phyloP scores from a whole-genome alignment of 495 filamentous ascomycete species.

The Penicillium antarcticum region DNA sequence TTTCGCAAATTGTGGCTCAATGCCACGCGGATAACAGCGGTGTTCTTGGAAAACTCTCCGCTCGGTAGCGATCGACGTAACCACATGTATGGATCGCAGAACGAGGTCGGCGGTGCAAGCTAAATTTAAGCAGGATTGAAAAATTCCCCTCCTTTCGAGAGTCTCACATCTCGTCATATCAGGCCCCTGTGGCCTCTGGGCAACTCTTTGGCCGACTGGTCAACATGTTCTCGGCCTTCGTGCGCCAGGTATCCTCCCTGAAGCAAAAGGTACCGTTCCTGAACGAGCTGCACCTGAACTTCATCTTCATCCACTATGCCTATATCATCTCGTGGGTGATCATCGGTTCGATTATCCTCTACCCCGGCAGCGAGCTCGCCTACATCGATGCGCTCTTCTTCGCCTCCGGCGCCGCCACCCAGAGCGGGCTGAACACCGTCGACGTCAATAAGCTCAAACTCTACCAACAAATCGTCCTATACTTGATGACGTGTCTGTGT shows the following conservation, averaged over 20 bases:
- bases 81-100: conserved; percentile 14
- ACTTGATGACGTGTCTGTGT: conserved; percentile 64
- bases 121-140: conserved; percentile 10
- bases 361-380: conserved; percentile 52
- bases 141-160: conserved; percentile 18
- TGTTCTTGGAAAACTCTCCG: conserved; percentile 10
- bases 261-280: conserved; percentile 33
- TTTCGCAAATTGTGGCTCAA: conserved; percentile 12
- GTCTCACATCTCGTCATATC: neutral
- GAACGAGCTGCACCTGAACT: conserved; percentile 65
- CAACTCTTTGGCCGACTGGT: conserved; percentile 14
- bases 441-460: conserved; percentile 70
- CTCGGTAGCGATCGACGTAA: conserved; percentile 17
- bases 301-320: conserved; percentile 81
- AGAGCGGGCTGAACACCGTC: conserved; percentile 88
- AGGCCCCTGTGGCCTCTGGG: conserved; percentile 8
- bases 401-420: conserved; percentile 73
- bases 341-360: conserved; percentile 74
- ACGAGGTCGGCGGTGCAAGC: neutral
- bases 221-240: conserved; percentile 32
- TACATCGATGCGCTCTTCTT: conserved; percentile 94
- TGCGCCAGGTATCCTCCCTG: conserved; percentile 15
- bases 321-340: conserved; percentile 72
- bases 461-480: conserved; percentile 77
- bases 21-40: conserved; percentile 23